These are phyloP conservation scores for Fusarium succisae DNA, from an alignment of 2,329 filamentous ascomycete genomes.

Conservation along the genomic window DNA sequence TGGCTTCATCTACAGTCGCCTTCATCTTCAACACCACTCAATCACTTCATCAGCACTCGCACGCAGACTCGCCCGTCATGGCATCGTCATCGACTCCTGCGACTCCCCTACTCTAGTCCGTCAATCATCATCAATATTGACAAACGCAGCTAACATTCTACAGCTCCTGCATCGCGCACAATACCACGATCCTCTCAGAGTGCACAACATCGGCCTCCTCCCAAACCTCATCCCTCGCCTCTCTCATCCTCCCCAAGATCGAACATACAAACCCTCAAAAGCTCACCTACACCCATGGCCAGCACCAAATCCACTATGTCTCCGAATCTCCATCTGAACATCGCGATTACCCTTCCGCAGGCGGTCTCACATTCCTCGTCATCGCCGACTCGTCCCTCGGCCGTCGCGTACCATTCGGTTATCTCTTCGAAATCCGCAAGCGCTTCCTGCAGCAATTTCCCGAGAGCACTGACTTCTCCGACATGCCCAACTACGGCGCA, in stretches of 20 bases:
- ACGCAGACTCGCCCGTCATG: constrained; percentile 55
- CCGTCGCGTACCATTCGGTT: constrained; percentile 91
- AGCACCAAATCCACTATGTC: constrained; percentile 95
- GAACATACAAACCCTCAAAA: constrained; percentile 82
- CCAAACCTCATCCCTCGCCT: constrained; percentile 86
- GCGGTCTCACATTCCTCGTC: constrained; percentile 90
- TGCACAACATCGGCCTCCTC: constrained; percentile 88
- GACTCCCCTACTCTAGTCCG: constrained; percentile 79
- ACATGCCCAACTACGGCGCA: constrained; percentile 88
- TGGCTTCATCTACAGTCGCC: neutral
- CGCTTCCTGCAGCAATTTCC: constrained; percentile 81
- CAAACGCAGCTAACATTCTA: neutral
- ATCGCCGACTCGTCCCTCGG: constrained; percentile 84
- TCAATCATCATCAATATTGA: constrained; percentile 17
- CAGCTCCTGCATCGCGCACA: constrained; percentile 93
- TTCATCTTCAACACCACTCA: neutral
- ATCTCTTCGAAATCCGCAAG: constrained; percentile 88
- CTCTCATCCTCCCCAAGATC: constrained; percentile 95
- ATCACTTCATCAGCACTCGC: neutral
- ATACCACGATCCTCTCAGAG: constrained; percentile 91
- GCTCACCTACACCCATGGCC: constrained; percentile 91
- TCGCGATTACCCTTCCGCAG: constrained; percentile 67
- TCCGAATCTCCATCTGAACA: constrained; percentile 80
- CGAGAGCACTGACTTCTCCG: constrained; percentile 73
- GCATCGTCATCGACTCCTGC: constrained; percentile 74